Base-by-base conservation (phyloP, 1,139 yeast genomes). In the Debaryomyces singareniensis region DNA sequence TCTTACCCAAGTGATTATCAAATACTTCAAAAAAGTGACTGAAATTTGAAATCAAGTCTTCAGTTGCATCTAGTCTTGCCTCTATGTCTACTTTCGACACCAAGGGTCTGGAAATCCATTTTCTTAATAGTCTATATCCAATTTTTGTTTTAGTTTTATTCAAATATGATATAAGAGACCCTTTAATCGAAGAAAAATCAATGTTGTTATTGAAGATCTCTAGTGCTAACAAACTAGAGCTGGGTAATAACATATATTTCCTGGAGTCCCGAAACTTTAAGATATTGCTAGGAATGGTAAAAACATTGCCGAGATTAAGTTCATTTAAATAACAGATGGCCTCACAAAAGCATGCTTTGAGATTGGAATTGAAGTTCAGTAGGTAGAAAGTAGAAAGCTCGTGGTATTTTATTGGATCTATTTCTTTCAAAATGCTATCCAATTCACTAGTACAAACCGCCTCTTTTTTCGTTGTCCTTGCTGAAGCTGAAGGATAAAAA, bases 41-140 rank as follows among this genome's bases (percentile, higher is more conserved):
- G 35, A 58, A 65, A 1, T 55, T 55, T 3, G 46, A 48, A n/a
- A 61, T 60, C 25, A 87, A 57, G 39, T 79, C 82, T 3, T 67
- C 72, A 3, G 86, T 68, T 0, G 95, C 89, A 24, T 71, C 70
- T 2, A 70, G 57, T 22, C 98, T 65, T 13, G 66, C 63, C 34
- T 69, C 69, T 4, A 87, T 78, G n/a, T 55, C 55, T 1, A 54
- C 59, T 18, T 63, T 55, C 25, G 75, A 64, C 1, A 74, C 55
- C 21, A 89, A 61, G 1, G 98, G 98, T 37, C 70, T 63, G 1
- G 77, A 66, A 1, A 89, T 58, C 98, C 98, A 91, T 29, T 69
- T 62, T 20, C 66, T 65, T 13, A 91, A 51, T 35, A 74, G 45
- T 32, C 96, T 56, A 30, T 65, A 70, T 0, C 98, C 98, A 55